Conservation (phyloP, 306 rosid genomes). For the Rosa persica region DNA sequence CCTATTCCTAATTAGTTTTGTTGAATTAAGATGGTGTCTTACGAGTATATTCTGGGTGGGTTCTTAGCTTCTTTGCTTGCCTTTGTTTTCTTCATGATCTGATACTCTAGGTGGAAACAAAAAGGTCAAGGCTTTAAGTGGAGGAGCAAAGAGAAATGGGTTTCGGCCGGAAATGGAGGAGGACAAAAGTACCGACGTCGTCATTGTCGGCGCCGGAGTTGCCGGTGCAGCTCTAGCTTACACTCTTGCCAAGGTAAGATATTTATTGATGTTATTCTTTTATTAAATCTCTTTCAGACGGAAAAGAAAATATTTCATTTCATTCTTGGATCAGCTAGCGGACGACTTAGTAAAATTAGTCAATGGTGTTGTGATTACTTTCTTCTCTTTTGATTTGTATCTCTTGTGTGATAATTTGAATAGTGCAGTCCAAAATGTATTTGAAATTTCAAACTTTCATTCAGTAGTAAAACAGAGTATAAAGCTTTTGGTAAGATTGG, state of each 20-base stretch:
- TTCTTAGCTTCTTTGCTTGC: background rate
- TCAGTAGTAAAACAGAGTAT: background rate
- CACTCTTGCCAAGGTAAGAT: slow-evolving; percentile 28
- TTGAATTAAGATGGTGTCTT: slow-evolving; percentile 44
- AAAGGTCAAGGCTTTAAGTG: slow-evolving; percentile 5
- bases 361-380: no score
- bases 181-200: background rate
- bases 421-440: no score
- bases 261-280: background rate
- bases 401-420: background rate
- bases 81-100: slow-evolving; percentile 1
- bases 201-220: slow-evolving; percentile 18
- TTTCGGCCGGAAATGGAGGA: background rate
- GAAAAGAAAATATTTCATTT: no score
- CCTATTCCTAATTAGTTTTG: background rate
- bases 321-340: no score
- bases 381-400: no score
- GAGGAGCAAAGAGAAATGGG: background rate
- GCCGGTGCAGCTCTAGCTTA: slow-evolving; percentile 17
- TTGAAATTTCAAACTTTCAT: no score
- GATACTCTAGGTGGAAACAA: slow-evolving; percentile 29
- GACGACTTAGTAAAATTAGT: no score
- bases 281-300: no score
- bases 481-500: background rate
- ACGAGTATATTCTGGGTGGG: slow-evolving; percentile 37